Evolutionary conservation across 768 basidiomycete species (phyloP), one percentile per base, ranked within the genome.

Genomic region (Boletus speciosus): DNA sequence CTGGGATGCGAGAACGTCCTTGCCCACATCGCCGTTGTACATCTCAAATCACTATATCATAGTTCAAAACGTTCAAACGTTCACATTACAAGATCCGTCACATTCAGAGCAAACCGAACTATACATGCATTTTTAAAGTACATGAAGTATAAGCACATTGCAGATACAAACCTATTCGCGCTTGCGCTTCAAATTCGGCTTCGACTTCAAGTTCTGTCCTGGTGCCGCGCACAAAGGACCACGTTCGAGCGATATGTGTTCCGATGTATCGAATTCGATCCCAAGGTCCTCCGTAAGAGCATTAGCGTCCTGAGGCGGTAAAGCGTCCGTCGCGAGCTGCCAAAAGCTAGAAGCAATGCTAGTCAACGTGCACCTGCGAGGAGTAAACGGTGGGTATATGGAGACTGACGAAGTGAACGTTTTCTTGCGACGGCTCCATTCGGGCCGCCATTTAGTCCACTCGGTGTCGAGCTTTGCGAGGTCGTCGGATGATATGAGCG

Each of bases 401-500:
- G 34, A 11, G 36, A 69, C 69, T 63, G 37, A 69, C 68, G 67
- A 61, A 25, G 25, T 67, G 44, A 92, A 96, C 3, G 87, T 73
- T 66, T 89, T 93, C 65, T 79, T 82, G 51, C 93, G 78, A 23
- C 79, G 77, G 34, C 81, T 69, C 93, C 93, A 96, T 73, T 93
- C 87, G 4, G 78, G 76, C 56, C 87, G 76, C 92, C 92, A 95
- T 63, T 80, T 83, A 6, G 62, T 71, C 88, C 92, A 94, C 32
- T 93, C 88, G 1, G 70, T 66, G 55, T 93, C 85, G 49, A 94
- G 74, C 55, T 76, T 73, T 15, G 78, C 80, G 16, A 90, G 76
- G 47, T 93, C 90, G 58, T 84, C 83, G 8, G 82, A 74, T 16
- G 88, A 88, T 31, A 93, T 79, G 25, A 85, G 77, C 6, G 81